Conservation (phyloP, 2,329 filamentous ascomycete species). For the Fusarium domesticum region DNA sequence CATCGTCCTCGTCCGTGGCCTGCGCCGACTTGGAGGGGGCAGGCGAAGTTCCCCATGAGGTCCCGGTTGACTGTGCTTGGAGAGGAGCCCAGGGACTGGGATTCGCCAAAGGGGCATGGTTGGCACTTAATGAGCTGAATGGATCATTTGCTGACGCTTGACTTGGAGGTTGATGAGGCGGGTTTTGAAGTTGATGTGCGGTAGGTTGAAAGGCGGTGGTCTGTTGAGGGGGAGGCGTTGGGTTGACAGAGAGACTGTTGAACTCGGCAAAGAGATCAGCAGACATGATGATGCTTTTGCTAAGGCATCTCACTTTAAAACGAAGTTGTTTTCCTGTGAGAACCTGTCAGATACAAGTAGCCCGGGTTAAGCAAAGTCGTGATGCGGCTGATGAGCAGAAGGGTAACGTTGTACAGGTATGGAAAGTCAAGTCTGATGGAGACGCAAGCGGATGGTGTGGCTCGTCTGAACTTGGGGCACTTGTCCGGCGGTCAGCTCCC, state of each 20-base stretch:
- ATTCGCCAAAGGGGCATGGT: conserved; percentile 10
- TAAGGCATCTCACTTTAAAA: conserved; percentile 13
- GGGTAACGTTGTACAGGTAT: conserved; percentile 4
- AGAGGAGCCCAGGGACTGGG: conserved; percentile 33
- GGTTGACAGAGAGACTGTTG: conserved; percentile 45
- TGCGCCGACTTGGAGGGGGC: conserved; percentile 17
- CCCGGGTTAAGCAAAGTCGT: neutral
- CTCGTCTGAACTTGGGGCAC: neutral
- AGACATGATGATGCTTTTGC: conserved; percentile 48
- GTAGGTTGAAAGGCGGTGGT: conserved; percentile 2
- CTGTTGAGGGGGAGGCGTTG: conserved; percentile 30
- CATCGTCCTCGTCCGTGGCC: conserved; percentile 50
- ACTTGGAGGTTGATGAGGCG: conserved; percentile 9
- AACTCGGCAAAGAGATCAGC: conserved; percentile 65
- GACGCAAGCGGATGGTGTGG: conserved; percentile 3
- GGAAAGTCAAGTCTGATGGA: conserved; percentile 1
- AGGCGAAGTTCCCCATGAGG: conserved; percentile 18
- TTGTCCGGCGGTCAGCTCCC: conserved; percentile 18
- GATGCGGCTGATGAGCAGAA: neutral
- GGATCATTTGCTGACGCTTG: conserved; percentile 26
- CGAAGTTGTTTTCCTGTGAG: neutral
- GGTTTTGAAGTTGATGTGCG: conserved; percentile 12
- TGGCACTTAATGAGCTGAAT: conserved; percentile 25
- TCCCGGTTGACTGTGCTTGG: conserved; percentile 22
- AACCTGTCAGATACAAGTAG: neutral